Evolutionary conservation across 495 filamentous ascomycete genomes (phyloP).

Genomic region (Aspergillus homomorphus): DNA sequence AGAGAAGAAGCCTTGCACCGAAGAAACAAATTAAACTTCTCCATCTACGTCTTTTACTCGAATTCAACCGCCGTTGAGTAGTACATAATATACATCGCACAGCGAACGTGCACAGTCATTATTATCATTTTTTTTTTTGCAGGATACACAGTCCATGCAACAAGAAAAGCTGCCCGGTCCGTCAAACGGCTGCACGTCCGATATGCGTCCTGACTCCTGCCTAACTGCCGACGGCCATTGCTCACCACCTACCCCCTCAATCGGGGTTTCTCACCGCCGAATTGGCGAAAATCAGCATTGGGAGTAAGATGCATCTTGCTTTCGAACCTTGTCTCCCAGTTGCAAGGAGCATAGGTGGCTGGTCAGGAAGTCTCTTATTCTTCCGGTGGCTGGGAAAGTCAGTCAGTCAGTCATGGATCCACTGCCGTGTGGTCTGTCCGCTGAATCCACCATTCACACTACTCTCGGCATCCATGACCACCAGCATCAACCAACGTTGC

Average conservation of each 20-base stretch:
- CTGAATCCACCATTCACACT: background rate
- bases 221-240: background rate
- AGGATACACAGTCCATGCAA: background rate
- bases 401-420: background rate
- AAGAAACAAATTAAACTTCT: background rate
- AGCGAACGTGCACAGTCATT: no score
- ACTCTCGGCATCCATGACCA: background rate
- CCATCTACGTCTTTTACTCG: background rate
- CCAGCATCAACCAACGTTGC: background rate
- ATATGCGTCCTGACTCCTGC: background rate
- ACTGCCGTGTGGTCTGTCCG: background rate
- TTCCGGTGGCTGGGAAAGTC: background rate
- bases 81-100: no score
- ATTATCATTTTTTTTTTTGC: no score
- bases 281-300: background rate
- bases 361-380: background rate
- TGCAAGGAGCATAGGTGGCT: background rate
- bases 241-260: background rate
- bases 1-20: no score
- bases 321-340: background rate
- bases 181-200: background rate
- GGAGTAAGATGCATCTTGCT: background rate
- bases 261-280: background rate
- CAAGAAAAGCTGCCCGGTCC: background rate
- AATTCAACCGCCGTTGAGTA: background rate